These are phyloP conservation scores for Phylloporus gajari DNA, from an alignment of 1,284 basidiomycete species.

Conservation along the genomic window DNA sequence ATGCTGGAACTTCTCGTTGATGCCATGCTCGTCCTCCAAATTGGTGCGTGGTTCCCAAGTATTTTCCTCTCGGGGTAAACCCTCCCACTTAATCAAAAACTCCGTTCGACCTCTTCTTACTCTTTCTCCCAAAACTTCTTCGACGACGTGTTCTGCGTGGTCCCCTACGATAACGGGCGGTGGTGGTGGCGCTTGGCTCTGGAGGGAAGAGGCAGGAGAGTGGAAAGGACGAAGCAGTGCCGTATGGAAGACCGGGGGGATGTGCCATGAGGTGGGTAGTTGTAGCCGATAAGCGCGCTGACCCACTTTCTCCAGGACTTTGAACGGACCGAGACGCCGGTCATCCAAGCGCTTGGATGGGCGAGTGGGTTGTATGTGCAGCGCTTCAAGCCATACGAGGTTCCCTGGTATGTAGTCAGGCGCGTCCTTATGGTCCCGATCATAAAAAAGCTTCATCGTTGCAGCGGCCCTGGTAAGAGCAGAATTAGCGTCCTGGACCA, in stretches of 20 bases:
- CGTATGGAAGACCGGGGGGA: not conserved
- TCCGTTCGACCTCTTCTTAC: not conserved
- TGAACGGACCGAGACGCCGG: not conserved
- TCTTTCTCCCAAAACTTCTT: not conserved
- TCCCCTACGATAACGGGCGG: not conserved
- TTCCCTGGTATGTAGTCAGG: not conserved
- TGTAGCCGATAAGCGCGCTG: not conserved
- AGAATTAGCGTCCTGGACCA: not conserved
- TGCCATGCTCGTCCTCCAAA: not conserved
- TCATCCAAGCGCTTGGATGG: not conserved
- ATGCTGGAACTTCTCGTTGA: not conserved
- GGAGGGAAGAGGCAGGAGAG: not conserved
- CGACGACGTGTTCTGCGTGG: not conserved
- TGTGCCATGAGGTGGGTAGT: not conserved
- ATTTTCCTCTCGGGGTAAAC: not conserved
- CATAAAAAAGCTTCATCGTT: not conserved
- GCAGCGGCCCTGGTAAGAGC: not conserved
- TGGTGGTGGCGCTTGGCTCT: not conserved
- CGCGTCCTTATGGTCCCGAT: not conserved
- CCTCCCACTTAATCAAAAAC: not conserved
- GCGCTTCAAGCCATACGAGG: not conserved
- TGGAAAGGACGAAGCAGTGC: not conserved
- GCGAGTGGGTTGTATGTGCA: not conserved
- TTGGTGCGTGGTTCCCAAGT: slow-evolving; percentile 2
- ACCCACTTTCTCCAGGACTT: not conserved